Evolutionary conservation across 306 rosid species (phyloP), one percentile per base, ranked within the genome.

Genomic region (Boehmeria nivea): DNA sequence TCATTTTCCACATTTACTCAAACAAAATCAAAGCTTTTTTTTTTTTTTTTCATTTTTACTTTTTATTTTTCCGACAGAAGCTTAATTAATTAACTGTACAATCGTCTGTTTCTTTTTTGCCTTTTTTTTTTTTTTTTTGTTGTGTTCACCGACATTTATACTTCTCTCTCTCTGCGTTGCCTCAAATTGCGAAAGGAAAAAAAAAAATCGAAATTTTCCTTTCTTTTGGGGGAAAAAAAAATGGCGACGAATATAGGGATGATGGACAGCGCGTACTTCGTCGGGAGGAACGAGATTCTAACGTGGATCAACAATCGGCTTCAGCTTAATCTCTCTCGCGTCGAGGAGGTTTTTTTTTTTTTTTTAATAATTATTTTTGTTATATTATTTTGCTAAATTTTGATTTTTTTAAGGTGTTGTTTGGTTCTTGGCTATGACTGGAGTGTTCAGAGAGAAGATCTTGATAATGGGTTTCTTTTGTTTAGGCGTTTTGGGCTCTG

Each of bases 221-320:
- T 33, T 39, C 25, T 45, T 59, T 43, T 56, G 65, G 34, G 28
- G 22, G 49, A 36, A 61, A n/a, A n/a, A n/a, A n/a, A n/a, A 71
- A 89, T 89, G 97, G 95, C 95, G 60, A 71, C 86, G 23, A 89
- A 72, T 57, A 89, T 89, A 16, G 97, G 97, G 10, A 89, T 86
- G 75, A 89, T 89, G 97, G 97, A 89, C 60, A 79, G 88, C 51
- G 97, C 86, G 3, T 89, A 89, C 67, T 89, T 89, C 79, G 97
- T 89, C 52, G 95, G 97, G 44, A 74, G 97, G 76, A 89, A 86
- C 64, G 95, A 86, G 84, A 86, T 89, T 75, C 71, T 89, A 68
- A 77, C 81, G 20, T 89, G 97, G 97, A 86, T 89, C 80, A 89
- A 89, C 78, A 81, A 68, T 60, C 72, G 81, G 40, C 95, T 89